Base-by-base conservation (phyloP, 495 filamentous ascomycete genomes). In the Aspergillus mulundensis region DNA sequence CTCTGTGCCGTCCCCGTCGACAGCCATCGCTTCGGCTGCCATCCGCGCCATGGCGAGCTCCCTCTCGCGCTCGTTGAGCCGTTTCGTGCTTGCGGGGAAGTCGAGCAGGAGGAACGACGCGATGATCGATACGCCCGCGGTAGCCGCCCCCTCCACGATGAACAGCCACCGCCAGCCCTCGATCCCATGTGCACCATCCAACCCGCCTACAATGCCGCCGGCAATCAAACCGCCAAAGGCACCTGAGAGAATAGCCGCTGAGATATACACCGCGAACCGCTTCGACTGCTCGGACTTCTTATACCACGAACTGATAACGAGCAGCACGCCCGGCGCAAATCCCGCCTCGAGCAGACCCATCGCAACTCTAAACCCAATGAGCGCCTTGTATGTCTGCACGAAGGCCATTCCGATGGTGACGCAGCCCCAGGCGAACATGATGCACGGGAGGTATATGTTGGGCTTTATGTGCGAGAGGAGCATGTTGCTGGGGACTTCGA, bases 291-390 rank as follows among this genome's bases (percentile, higher is more conserved):
- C 75, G 20, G 64, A 66, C 44, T 68, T 65, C 50, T 69, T 70
- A 57, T 79, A 79, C 76, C 76, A 81, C 2, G 66, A 72, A 7
- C 72, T 73, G 25, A 80, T 67, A 14, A 77, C 57, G 49, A 74
- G 70, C 23, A 78, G 49, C 8, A 75, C 68, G 8, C 69, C 76
- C 15, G 71, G 75, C 40, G 66, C 62, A 53, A 75, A 75, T 1
- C 70, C 70, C n/a, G 70, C 69, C 47, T 74, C 74, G 19, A 74
- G 58, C 12, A 70, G 55, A 12, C 72, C 71, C 21, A 74, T 54
- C n/a, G 70, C 21, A 18, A 67, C 63, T 12, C 70, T 57, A 5
- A 73, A 61, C 6, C 59, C 70, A 23, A 78, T 60, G n/a, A 79
- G 60, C 2, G 66, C 67, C 7, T 58, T 53, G 51, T 68, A 77